Evolutionary conservation across 805 yeast species (phyloP).

Genomic region (Yarrowia keelungensis): DNA sequence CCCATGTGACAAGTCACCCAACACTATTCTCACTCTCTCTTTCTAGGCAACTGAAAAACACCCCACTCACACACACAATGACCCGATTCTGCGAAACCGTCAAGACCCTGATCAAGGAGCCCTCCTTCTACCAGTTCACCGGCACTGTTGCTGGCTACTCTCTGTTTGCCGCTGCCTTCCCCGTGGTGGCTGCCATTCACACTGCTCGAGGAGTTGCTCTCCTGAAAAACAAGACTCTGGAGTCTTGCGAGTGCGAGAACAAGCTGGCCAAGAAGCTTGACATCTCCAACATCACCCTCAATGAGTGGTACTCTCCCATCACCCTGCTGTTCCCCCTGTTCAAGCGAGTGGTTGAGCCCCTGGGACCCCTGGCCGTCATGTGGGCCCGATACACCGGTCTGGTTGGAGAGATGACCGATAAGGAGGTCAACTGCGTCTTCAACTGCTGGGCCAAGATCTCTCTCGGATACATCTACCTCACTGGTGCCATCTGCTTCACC

Average conservation of each 20-base stretch:
- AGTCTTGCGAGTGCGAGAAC: constrained; percentile 28
- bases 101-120: constrained; percentile 37
- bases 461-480: constrained; percentile 34
- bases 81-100: constrained; percentile 34
- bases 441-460: constrained; percentile 35
- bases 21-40: constrained; percentile 24
- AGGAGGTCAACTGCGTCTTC: constrained; percentile 35
- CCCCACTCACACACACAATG: not conserved
- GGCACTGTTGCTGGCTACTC: constrained; percentile 35
- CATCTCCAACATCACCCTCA: constrained; percentile 33
- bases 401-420: constrained; percentile 27
- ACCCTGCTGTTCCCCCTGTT: constrained; percentile 37
- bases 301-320: constrained; percentile 35
- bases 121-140: constrained; percentile 37
- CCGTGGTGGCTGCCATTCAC: constrained; percentile 32
- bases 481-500: constrained; percentile 35
- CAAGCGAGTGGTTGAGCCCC: constrained; percentile 35
- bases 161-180: constrained; percentile 35
- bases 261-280: constrained; percentile 36
- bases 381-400: constrained; percentile 38
- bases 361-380: constrained; percentile 34
- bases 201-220: constrained; percentile 37
- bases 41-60: constrained; percentile 15
- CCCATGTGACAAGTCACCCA: constrained; percentile 37
- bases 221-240: constrained; percentile 26